Conservation (phyloP, 768 basidiomycete species). For the Termitomyces sp. region DNA sequence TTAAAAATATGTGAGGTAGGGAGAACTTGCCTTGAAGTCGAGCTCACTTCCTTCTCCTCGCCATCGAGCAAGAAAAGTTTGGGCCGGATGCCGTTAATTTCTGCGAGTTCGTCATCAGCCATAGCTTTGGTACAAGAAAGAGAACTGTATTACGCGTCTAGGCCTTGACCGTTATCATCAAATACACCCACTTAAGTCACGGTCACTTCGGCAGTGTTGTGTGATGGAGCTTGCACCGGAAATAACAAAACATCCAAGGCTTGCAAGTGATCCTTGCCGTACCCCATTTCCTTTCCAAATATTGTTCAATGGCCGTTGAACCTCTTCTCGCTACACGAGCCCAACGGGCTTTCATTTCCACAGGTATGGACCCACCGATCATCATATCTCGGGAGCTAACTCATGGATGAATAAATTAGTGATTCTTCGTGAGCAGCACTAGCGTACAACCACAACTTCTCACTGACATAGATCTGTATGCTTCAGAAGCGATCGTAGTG, state of each 20-base stretch:
- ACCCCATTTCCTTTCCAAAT: neutral
- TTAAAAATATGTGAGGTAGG: neutral
- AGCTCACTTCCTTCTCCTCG: constrained; percentile 41
- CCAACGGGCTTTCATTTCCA: constrained; percentile 66
- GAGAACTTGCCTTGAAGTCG: constrained; percentile 23
- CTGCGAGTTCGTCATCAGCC: constrained; percentile 39
- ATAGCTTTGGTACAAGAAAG: constrained; percentile 6
- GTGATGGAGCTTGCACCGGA: neutral
- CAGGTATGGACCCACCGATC: constrained; percentile 42
- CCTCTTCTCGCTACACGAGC: constrained; percentile 68
- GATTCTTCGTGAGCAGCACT: constrained; percentile 48
- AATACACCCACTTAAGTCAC: neutral
- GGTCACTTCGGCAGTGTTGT: neutral
- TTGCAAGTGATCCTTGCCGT: neutral
- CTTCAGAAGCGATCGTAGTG: constrained; percentile 68
- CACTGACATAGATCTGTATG: constrained; percentile 1
- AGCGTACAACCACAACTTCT: neutral
- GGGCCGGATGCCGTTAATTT: constrained; percentile 49
- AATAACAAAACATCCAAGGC: neutral
- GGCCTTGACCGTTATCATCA: too few species aligned
- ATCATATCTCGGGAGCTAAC: neutral
- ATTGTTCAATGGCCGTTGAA: constrained; percentile 56
- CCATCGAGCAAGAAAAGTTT: constrained; percentile 42
- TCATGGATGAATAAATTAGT: constrained; percentile 30
- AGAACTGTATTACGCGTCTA: too few species aligned